Evolutionary conservation across 2,329 filamentous ascomycete genomes (phyloP), one percentile per base, ranked within the genome.

Genomic region (Phialophora chinensis): DNA sequence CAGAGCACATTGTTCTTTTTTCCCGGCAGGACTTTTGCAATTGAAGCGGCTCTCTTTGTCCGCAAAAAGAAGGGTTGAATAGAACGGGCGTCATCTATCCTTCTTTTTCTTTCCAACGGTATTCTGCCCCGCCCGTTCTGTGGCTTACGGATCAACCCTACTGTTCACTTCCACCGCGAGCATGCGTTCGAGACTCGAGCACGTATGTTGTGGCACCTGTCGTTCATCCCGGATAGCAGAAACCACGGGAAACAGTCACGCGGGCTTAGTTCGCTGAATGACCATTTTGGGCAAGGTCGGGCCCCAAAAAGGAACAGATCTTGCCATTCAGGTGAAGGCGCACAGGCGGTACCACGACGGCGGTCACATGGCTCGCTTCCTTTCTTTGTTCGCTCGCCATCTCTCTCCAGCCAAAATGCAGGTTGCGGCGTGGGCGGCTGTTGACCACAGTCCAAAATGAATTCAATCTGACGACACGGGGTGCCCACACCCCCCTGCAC

Each of bases 31-130:
- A 50, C 6, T 25, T 53, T 61, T 50, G 23, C 44, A 4, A 42
- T 23, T 52, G 44, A 35, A 27, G 25, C 58, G 47, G 29, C 58
- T 35, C 57, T 60, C 59, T 4, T 61, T 53, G 25, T 53, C 47
- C 31, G 59, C 31, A 53, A 47, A 61, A 61, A 35, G 33, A 61
- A 61, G 5, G 38, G 59, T 53, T 61, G 59, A 61, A 61, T 61
- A 61, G 59, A 61, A 27, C 5, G 23, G 59, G 47, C n/a, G 27
- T 53, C 59, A 61, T 27, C 31, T 38, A 52, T 12, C 47, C 29
- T 17, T 55, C 29, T 27, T 42, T 53, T 53, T 54, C 47, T 38
- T 53, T 61, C 31, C 12, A 23, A 38, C 47, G 59, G 59, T 33
- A 38, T 61, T 31, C 29, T 29, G 12, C 29, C 29, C 52, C 52